Evolutionary conservation across 2,329 filamentous ascomycete genomes (phyloP).

Genomic region (Hymenoscyphus albidus): DNA sequence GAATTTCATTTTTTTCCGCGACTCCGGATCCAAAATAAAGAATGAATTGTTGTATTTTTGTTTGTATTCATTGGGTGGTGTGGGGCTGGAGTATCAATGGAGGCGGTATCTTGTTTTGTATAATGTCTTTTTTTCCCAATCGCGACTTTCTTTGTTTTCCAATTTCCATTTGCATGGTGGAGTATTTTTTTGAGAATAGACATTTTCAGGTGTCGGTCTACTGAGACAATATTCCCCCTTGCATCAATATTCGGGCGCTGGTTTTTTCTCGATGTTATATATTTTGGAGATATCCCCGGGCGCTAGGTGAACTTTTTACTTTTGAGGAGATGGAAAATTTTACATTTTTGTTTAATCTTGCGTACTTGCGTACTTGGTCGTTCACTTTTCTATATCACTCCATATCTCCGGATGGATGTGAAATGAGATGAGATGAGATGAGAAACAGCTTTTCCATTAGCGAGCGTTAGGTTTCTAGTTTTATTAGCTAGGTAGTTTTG

Average conservation of each 20-base stretch:
- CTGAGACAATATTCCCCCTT: background rate
- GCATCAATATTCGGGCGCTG: background rate
- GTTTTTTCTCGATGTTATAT: background rate
- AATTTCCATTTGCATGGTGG: background rate
- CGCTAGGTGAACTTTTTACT: background rate
- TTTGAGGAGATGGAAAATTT: background rate
- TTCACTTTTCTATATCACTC: no score
- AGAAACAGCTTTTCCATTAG: no score
- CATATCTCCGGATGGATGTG: no score
- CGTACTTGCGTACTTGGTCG: no score
- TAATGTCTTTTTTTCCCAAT: background rate
- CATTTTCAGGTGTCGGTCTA: background rate
- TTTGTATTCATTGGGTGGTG: slow-evolving; percentile 2
- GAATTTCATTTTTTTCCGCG: slow-evolving; percentile 2
- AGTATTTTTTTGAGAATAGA: background rate
- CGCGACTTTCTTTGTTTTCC: background rate
- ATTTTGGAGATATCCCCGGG: background rate
- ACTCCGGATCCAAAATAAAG: background rate
- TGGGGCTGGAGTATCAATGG: background rate
- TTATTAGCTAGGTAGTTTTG: no score
- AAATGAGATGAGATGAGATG: no score
- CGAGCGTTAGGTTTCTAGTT: no score
- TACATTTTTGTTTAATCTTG: background rate
- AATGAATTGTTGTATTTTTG: background rate
- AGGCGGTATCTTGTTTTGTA: background rate